Evolutionary conservation across 257 asterid genomes (phyloP).

Genomic region (Solanum tarapatanum): DNA sequence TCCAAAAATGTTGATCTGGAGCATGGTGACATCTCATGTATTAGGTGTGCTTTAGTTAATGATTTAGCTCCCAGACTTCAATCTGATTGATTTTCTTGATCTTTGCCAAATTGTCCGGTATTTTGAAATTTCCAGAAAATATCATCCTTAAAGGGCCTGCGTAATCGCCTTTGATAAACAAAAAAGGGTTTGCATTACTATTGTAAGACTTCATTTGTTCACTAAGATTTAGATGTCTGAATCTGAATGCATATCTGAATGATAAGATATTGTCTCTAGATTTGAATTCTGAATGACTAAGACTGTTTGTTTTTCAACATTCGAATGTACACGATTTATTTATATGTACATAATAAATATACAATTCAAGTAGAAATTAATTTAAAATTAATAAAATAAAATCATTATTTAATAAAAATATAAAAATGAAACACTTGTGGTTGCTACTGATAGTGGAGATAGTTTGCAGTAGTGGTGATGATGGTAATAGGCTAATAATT

Average conservation of each 20-base stretch:
- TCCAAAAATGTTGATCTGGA: conserved; percentile 54
- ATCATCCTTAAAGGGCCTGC: neutral
- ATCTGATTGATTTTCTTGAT: neutral
- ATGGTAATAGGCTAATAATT: neutral
- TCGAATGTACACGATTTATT: neutral
- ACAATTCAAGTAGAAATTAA: neutral
- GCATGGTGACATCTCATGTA: conserved; percentile 60
- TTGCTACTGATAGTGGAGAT: neutral
- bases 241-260: neutral
- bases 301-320: neutral
- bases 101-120: neutral
- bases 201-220: neutral
- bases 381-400: no score
- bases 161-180: neutral
- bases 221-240: neutral
- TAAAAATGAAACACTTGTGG: neutral
- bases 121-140: neutral
- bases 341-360: neutral
- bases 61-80: neutral
- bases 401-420: no score
- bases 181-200: neutral
- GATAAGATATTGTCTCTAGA: neutral
- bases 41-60: conserved; percentile 1
- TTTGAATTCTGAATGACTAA: neutral
- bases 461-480: neutral